phyloP scores from a whole-genome alignment of 768 basidiomycete species.

The Phlebiopsis flavidoalba region DNA sequence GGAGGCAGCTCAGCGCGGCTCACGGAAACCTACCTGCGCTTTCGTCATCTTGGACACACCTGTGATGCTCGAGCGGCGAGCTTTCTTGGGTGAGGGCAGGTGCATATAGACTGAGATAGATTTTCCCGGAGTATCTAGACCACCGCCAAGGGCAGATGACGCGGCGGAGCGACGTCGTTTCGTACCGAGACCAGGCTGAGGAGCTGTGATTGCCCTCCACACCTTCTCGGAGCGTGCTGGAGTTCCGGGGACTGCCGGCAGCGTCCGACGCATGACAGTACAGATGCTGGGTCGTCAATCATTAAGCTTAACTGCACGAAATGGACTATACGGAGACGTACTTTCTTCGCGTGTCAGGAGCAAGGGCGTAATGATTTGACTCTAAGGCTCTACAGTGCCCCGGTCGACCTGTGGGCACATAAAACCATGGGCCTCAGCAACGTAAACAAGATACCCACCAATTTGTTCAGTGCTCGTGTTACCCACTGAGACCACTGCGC shows the following conservation, averaged over 20 bases:
- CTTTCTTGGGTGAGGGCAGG: background rate
- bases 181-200: conserved; percentile 18
- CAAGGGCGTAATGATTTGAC: conserved; percentile 36
- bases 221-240: conserved; percentile 28
- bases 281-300: conserved; percentile 24
- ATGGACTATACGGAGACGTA: conserved; percentile 19
- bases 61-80: conserved; percentile 18
- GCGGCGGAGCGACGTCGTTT: conserved; percentile 19
- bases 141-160: background rate
- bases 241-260: conserved; percentile 22
- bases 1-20: background rate
- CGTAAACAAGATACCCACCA: conserved; percentile 26
- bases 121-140: conserved; percentile 8
- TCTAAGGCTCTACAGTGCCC: conserved; percentile 35
- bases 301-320: background rate
- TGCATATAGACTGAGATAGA: conserved; percentile 1
- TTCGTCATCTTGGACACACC: conserved; percentile 33
- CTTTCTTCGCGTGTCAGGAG: conserved; percentile 41
- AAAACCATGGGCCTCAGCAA: background rate
- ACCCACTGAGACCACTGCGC: conserved; percentile 48
- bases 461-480: conserved; percentile 36
- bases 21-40: conserved; percentile 30
- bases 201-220: conserved; percentile 34
- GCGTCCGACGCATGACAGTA: conserved; percentile 28
- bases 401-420: conserved; percentile 34